Conservation (phyloP, 2,329 filamentous ascomycete species). For the Penicillium glabrum region DNA sequence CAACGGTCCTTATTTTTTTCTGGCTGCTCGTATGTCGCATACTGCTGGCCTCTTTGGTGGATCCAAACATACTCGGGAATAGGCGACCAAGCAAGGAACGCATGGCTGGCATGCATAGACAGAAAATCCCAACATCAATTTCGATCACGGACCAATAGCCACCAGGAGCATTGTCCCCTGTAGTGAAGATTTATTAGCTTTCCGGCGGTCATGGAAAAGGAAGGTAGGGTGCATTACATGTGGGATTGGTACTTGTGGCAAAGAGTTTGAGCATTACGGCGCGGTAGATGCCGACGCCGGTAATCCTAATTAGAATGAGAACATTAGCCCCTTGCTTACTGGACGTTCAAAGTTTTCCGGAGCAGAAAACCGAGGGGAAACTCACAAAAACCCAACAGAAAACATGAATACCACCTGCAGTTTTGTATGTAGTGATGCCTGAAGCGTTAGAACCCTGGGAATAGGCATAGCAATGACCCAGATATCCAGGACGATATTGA, state of each 20-base stretch:
- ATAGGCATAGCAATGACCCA: constrained; percentile 15
- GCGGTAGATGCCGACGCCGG: constrained; percentile 15
- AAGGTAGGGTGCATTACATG: neutral
- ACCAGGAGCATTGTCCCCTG: constrained; percentile 15
- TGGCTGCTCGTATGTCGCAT: neutral
- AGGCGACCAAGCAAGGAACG: constrained; percentile 14
- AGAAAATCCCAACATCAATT: constrained; percentile 13
- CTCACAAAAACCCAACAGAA: neutral
- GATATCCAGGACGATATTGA: constrained; percentile 6
- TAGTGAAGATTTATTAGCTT: neutral
- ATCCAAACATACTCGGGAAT: constrained; percentile 3
- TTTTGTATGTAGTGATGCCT: constrained; percentile 7
- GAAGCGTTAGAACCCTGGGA: constrained; percentile 9
- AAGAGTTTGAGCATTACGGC: constrained; percentile 12
- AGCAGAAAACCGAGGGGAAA: neutral
- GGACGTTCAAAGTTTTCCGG: neutral
- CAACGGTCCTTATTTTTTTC: neutral
- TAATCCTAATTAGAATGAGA: constrained; percentile 5
- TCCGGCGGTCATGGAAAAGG: neutral
- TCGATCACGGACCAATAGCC: constrained; percentile 16
- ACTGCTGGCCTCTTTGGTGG: neutral
- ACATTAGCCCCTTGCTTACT: neutral
- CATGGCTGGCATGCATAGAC: constrained; percentile 12
- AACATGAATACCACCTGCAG: constrained; percentile 8
- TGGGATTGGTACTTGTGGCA: constrained; percentile 4